phyloP scores from a whole-genome alignment of 2,329 filamentous ascomycete species.

The Neopestalotiopsis sp. region DNA sequence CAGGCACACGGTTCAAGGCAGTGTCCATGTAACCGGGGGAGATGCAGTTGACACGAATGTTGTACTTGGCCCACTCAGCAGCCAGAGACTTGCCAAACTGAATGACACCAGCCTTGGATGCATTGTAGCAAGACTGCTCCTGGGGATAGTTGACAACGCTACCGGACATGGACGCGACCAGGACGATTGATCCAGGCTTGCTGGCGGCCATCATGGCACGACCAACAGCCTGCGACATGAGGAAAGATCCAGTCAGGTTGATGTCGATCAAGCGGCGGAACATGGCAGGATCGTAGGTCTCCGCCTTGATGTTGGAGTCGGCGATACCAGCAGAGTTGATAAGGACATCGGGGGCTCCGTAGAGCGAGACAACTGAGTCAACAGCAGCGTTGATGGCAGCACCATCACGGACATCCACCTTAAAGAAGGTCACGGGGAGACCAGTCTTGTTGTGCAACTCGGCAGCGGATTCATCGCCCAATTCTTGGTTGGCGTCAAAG shows the following conservation, averaged over 20 bases:
- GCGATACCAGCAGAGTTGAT: constrained; percentile 82
- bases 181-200: constrained; percentile 74
- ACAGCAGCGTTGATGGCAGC: constrained; percentile 73
- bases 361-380: constrained; percentile 66
- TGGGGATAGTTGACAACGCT: constrained; percentile 87
- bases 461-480: constrained; percentile 71
- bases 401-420: constrained; percentile 77
- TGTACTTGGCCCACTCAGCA: constrained; percentile 82
- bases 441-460: constrained; percentile 76
- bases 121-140: constrained; percentile 84
- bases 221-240: constrained; percentile 75
- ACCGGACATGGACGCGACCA: constrained; percentile 82
- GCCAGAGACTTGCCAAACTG: constrained; percentile 81
- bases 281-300: constrained; percentile 76
- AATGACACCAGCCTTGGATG: constrained; percentile 80
- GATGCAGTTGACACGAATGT: constrained; percentile 84
- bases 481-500: constrained; percentile 77
- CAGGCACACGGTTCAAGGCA: constrained; percentile 77
- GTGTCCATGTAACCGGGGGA: constrained; percentile 89
- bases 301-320: constrained; percentile 83
- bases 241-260: constrained; percentile 80
- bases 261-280: constrained; percentile 82
- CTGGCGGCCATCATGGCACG: constrained; percentile 74
- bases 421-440: constrained; percentile 77
- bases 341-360: constrained; percentile 75